phyloP scores from a whole-genome alignment of 2,329 filamentous ascomycete genomes.

The Coniochaeta hoffmannii region DNA sequence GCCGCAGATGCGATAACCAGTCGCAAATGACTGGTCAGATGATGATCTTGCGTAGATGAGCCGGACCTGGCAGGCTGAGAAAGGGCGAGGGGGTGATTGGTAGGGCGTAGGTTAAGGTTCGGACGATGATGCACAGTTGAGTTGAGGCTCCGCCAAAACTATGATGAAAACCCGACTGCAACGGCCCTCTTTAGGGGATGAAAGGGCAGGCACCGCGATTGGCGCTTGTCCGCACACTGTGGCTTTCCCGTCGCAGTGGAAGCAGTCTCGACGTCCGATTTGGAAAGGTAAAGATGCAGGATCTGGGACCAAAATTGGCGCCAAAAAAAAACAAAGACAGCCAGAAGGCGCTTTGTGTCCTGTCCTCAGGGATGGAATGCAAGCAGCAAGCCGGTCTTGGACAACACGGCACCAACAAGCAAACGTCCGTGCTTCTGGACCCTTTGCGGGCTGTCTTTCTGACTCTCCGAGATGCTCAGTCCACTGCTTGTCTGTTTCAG shows the following conservation, averaged over 20 bases:
- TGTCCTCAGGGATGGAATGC: neutral
- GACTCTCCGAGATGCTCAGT: neutral
- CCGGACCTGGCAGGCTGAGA: neutral
- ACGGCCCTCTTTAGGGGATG: neutral
- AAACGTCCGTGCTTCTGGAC: neutral
- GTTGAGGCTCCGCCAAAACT: neutral
- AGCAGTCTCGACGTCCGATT: neutral
- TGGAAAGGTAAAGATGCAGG: neutral
- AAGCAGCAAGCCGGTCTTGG: neutral
- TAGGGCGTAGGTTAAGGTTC: neutral
- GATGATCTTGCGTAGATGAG: neutral
- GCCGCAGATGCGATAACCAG: neutral
- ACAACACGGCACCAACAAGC: neutral
- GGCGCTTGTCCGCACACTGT: neutral
- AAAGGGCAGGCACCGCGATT: neutral
- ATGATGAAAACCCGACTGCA: neutral
- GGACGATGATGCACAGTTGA: slow-evolving; percentile 1
- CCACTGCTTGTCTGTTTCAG: neutral
- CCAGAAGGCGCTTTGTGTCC: neutral
- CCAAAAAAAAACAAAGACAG: neutral
- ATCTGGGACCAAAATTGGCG: neutral
- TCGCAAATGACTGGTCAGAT: neutral
- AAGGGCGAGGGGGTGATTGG: neutral
- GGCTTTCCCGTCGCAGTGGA: neutral
- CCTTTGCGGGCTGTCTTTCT: neutral